Base-by-base conservation (phyloP, 441 rosid species). In the Brassica balearica region DNA sequence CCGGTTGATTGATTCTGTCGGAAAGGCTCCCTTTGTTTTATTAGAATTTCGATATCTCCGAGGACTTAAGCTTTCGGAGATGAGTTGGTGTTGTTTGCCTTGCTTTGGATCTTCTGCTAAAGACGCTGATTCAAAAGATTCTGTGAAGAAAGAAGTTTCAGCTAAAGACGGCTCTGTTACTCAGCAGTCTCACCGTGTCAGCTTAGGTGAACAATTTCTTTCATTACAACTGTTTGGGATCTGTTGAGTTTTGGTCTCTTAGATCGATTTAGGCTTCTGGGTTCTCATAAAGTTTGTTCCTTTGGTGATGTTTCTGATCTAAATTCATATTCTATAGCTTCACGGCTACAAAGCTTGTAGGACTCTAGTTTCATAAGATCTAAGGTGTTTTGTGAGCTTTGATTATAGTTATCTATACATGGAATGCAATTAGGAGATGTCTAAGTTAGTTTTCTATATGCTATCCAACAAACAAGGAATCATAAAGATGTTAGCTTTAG, bases 51-150 rank as follows among this genome's bases (percentile, higher is more conserved):
- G 73, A 29, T 74, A 14, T 59, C 75, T 74, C 75, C 71, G 68
- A 69, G 55, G 58, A 29, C 61, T 56, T 43, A 80, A 53, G 61
- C 64, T 82, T 27, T 88, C 85, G 87, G 95, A 90, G 82, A 95
- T 95, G 99, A 96, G 92, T 86, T 92, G 91, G 88, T 95, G 98
- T 82, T 88, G 98, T 82, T 88, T 92, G 69, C 92, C 97, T 77
- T 95, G 96, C 88, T 95, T 92, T 83, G 92, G 92, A 87, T 95
- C 99, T 87, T 87, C 99, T 73, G 84, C 77, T 86, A 88, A 89
- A 81, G 94, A 87, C 55, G 82, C 75, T 77, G 15, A 12, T 3
- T 84, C 89, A 10, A 89, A 95, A 85, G 98, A 89, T 84, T 75
- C 83, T 9, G 84, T 84, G 75, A 82, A 65, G 78, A 87, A 86